Evolutionary conservation across 2,329 filamentous ascomycete genomes (phyloP), one percentile per base, ranked within the genome.

Genomic region (Fusarium sp.): DNA sequence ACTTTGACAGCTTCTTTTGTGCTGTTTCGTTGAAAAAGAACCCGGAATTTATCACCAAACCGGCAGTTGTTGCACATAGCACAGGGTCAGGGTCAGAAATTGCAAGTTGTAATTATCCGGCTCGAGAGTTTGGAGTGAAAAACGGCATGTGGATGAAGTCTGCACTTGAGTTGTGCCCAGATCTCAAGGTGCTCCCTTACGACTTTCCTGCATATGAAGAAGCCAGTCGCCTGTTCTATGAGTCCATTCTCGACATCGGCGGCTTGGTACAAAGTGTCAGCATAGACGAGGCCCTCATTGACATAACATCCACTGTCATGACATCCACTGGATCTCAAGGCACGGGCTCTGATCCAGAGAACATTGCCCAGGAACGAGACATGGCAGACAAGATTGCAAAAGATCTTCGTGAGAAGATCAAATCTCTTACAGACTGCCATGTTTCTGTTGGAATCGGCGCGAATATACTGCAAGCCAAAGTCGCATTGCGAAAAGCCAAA

Each of bases 101-200:
- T 75, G 96, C 96, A 24, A 98, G 94, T 70, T 99, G 96, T 81
- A 99, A 99, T 75, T 99, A 99, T 77, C 90, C 92, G 22, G 96
- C 97, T 9, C 89, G 96, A 40, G 86, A 88, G 32, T 96, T 91
- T 73, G 95, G 95, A 2, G 86, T 99, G 57, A 97, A 94, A 77
- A 99, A 99, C 73, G 97, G 97, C 40, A 99, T 98, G 96, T 99
- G 97, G 96, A 98, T 99, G 95, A 97, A 95, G 78, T 86, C 87
- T 34, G 96, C 96, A 0, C 85, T 91, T 63, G 91, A 96, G 71
- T 79, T 96, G 20, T 99, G 94, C 76, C 91, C 95, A 1, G 89
- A 94, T 24, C 83, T 99, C 20, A 94, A 97, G 72, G 90, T 98
- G 3, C 78, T 99, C n/a, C 93, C 94, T 0, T 99, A 99, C 74